A percentile compares a stretch with the other conserved stretches of the same genome.
Conservation (phyloP, 2,329 filamentous ascomycete species). For the Curvularia eragrostidis region DNA sequence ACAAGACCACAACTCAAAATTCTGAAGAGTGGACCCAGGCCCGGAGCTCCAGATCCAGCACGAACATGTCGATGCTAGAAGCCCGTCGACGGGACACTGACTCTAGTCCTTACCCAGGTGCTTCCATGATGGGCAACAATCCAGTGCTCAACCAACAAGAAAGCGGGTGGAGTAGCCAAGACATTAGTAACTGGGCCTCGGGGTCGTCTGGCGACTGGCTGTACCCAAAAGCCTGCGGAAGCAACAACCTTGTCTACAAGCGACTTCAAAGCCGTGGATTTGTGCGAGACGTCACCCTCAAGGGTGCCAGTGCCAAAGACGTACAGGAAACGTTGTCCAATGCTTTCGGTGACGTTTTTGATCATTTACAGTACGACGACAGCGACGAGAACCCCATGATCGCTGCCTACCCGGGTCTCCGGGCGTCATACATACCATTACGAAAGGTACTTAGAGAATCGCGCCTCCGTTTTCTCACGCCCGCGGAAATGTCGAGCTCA, state of each 20-base stretch:
- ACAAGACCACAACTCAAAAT: constrained; percentile 48
- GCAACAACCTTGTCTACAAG: constrained; percentile 68
- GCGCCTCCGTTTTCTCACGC: constrained; percentile 72
- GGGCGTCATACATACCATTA: constrained; percentile 75
- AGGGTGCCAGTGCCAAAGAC: constrained; percentile 69
- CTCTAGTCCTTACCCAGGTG: constrained; percentile 31
- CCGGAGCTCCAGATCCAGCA: constrained; percentile 23
- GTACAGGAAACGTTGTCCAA: constrained; percentile 68
- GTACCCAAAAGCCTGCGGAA: constrained; percentile 70
- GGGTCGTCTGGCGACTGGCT: constrained; percentile 64
- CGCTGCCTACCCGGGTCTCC: constrained; percentile 61
- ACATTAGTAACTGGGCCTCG: constrained; percentile 58
- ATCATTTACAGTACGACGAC: constrained; percentile 38
- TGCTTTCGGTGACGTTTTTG: constrained; percentile 65
- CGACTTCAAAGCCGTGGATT: constrained; percentile 78
- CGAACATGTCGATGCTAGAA: constrained; percentile 13
- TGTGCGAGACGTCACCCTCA: constrained; percentile 68
- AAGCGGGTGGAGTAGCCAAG: constrained; percentile 58
- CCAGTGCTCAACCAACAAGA: constrained; percentile 43
- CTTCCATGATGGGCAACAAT: constrained; percentile 18
- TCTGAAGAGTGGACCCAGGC: constrained; percentile 58
- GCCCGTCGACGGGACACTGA: constrained; percentile 28
- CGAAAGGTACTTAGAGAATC: constrained; percentile 78
- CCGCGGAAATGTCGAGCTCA: constrained; percentile 75
- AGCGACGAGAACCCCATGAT: constrained; percentile 37